Percentiles rank a stretch among this genome's conserved stretches.
Evolutionary conservation across 2,329 filamentous ascomycete genomes (phyloP).

Genomic region (Aspergillus bombycis): DNA sequence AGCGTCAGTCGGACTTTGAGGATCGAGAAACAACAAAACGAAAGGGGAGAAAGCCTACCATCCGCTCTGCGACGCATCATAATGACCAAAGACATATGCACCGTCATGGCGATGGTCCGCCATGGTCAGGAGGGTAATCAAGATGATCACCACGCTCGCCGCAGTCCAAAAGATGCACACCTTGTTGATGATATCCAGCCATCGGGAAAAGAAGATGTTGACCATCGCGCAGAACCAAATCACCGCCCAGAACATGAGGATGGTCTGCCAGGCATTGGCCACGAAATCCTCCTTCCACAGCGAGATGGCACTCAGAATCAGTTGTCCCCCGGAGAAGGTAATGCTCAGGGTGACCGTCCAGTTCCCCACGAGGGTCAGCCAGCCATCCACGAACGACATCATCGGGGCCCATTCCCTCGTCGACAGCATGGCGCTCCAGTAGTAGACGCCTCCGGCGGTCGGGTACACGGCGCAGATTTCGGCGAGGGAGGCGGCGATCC

Average conservation of each 20-base stretch:
- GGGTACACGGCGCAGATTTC: slow-evolving; percentile 72
- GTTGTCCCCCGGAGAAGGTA: slow-evolving; percentile 73
- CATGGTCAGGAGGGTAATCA: slow-evolving; percentile 65
- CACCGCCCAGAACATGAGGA: slow-evolving; percentile 72
- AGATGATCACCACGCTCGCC: slow-evolving; percentile 67
- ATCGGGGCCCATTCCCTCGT: slow-evolving; percentile 68
- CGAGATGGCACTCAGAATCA: slow-evolving; percentile 69
- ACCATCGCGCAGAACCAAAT: slow-evolving; percentile 66
- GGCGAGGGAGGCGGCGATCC: slow-evolving; percentile 67
- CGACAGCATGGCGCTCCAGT: slow-evolving; percentile 70
- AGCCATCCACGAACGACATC: slow-evolving; percentile 70
- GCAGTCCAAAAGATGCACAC: slow-evolving; percentile 74
- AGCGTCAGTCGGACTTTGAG: slow-evolving; percentile 11
- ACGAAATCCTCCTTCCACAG: slow-evolving; percentile 71
- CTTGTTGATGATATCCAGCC: slow-evolving; percentile 71
- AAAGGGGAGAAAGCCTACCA: slow-evolving; percentile 51
- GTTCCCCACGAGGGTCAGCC: slow-evolving; percentile 73
- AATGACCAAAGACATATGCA: slow-evolving; percentile 69
- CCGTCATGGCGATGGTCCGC: slow-evolving; percentile 60
- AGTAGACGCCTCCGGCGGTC: slow-evolving; percentile 71
- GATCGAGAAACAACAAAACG: not conserved
- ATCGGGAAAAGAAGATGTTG: slow-evolving; percentile 66
- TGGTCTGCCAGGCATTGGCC: slow-evolving; percentile 69
- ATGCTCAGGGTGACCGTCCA: slow-evolving; percentile 70
- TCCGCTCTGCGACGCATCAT: slow-evolving; percentile 66